Percentiles rank a stretch among this genome's conserved stretches.
Conservation (phyloP, 163 green algal species). For the Chlorella variabilis region DNA sequence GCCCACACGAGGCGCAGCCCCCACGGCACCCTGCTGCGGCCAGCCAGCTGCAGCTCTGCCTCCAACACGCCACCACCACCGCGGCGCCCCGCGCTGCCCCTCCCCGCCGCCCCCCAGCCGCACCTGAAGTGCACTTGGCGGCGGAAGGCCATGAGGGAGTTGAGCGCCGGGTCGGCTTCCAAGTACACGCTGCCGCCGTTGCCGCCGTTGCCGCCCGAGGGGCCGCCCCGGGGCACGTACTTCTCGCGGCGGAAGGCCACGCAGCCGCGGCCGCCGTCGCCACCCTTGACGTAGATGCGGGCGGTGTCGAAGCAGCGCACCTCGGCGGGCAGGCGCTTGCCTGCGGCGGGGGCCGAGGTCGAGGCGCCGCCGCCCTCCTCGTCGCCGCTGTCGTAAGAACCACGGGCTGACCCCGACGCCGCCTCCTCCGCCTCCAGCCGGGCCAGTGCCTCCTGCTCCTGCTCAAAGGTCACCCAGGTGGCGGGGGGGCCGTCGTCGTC, state of each 20-base stretch:
- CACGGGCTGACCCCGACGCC: background rate
- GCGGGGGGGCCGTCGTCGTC: slow-evolving; percentile 14
- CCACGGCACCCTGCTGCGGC: too few relatives aligned
- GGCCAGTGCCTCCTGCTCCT: slow-evolving; percentile 9
- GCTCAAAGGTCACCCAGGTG: slow-evolving; percentile 23
- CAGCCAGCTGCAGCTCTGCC: too few relatives aligned
- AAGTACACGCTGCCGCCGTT: slow-evolving; percentile 56
- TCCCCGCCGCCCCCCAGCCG: background rate
- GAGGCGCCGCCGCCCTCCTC: background rate
- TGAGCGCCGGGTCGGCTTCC: slow-evolving; percentile 22
- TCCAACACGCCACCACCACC: too few relatives aligned
- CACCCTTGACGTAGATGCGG: slow-evolving; percentile 45
- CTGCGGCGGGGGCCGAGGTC: background rate
- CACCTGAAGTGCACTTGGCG: slow-evolving; percentile 39
- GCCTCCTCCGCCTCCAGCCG: slow-evolving; percentile 10
- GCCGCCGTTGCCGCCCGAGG: slow-evolving; percentile 58
- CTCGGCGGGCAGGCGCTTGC: slow-evolving; percentile 40
- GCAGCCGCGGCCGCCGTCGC: slow-evolving; percentile 55
- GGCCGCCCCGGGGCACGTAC: slow-evolving; percentile 30
- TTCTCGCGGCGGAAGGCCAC: slow-evolving; percentile 54
- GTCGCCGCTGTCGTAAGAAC: background rate
- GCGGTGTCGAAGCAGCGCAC: slow-evolving; percentile 51
- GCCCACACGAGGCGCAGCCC: too few relatives aligned
- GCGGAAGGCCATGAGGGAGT: slow-evolving; percentile 37
- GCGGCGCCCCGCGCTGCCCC: too few relatives aligned